Percentiles rank a stretch among this genome's conserved stretches.
These are phyloP conservation scores for Eutrema yunnanense DNA, from an alignment of 345 rosid species.

Conservation along the genomic window DNA sequence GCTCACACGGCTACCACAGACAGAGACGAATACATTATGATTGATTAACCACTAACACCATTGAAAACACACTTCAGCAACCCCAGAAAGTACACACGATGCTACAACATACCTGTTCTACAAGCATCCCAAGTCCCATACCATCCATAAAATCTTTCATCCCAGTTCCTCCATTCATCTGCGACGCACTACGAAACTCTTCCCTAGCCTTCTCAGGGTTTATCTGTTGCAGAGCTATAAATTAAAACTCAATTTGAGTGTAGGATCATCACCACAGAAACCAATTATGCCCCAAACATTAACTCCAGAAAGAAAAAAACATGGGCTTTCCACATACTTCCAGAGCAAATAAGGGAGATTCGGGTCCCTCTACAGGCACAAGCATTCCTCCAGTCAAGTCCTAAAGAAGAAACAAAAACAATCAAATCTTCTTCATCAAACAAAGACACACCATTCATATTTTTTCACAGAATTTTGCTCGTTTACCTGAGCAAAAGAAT, in stretches of 20 bases:
- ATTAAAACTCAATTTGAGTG: constrained; percentile 27
- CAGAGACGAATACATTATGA: not conserved
- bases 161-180: constrained; percentile 73
- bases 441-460: not conserved
- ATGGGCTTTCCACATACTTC: constrained; percentile 47
- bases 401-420: constrained; percentile 29
- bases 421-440: not conserved
- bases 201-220: constrained; percentile 96
- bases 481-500: constrained; percentile 90
- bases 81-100: not conserved
- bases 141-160: constrained; percentile 96
- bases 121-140: constrained; percentile 94
- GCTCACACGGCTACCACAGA: not conserved
- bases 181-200: constrained; percentile 72
- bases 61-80: not conserved
- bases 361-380: constrained; percentile 89
- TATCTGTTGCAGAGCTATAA: constrained; percentile 48
- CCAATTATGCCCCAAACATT: not conserved
- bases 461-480: not conserved
- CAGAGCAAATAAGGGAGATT: constrained; percentile 85
- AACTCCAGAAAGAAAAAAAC: not conserved
- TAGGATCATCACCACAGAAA: constrained; percentile 3
- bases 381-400: constrained; percentile 89
- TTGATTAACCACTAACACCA: not conserved
- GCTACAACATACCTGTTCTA: constrained; percentile 61